A percentile compares a stretch with the other conserved stretches of the same genome.
phyloP scores from a whole-genome alignment of 2,329 filamentous ascomycete genomes.

The Aspergillus sp. region DNA sequence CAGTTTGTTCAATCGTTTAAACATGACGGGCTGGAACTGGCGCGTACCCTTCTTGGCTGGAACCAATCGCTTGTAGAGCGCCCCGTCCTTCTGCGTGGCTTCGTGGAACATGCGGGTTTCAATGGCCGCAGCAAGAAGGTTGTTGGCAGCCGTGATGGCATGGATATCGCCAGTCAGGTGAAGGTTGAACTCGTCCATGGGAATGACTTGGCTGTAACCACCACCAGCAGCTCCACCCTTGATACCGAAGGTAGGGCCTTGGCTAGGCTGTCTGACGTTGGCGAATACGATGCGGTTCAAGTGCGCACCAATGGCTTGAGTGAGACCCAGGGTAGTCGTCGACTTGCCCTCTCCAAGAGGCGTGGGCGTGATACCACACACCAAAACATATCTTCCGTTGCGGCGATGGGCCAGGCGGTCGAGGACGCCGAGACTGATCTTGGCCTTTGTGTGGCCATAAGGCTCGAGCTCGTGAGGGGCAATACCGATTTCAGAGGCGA shows the following conservation, averaged over 20 bases:
- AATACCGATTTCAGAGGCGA: conserved; percentile 87
- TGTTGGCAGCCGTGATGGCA: conserved; percentile 95
- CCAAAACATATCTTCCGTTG: conserved; percentile 87
- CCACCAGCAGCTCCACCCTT: conserved; percentile 97
- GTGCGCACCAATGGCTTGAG: conserved; percentile 88
- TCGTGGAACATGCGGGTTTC: conserved; percentile 99
- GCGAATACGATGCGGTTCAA: conserved; percentile 86
- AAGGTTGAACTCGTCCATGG: conserved; percentile 99
- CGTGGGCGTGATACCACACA: conserved; percentile 94
- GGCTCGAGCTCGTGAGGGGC: conserved; percentile 86
- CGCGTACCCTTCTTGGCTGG: conserved; percentile 87
- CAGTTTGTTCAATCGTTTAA: conserved; percentile 89
- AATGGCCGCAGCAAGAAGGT: conserved; percentile 91
- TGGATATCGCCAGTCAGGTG: conserved; percentile 98
- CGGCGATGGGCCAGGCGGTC: conserved; percentile 82
- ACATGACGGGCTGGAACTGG: conserved; percentile 85
- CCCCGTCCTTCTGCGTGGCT: conserved; percentile 85
- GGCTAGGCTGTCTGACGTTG: conserved; percentile 94
- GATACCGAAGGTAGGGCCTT: conserved; percentile 97
- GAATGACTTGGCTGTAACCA: conserved; percentile 98
- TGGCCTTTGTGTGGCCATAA: conserved; percentile 93
- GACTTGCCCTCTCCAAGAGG: conserved; percentile 97
- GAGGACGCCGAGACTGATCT: conserved; percentile 80
- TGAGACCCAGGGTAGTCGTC: conserved; percentile 93
- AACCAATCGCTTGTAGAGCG: conserved; percentile 84